These are phyloP conservation scores for Picea glauca DNA, from an alignment of 75 land plant species.

Conservation along the genomic window DNA sequence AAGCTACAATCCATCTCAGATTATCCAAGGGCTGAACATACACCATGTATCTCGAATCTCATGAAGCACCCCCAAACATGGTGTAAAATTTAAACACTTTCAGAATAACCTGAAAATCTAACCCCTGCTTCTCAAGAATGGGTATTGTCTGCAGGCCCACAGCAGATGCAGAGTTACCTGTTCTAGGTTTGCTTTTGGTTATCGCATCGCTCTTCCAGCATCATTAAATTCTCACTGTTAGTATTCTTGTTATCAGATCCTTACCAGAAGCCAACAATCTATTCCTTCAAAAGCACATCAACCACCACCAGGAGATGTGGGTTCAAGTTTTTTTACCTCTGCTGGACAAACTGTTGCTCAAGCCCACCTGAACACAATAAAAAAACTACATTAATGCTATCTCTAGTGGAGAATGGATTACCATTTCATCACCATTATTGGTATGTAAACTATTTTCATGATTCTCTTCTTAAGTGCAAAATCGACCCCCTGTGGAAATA, in stretches of 20 bases:
- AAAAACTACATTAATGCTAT: background rate
- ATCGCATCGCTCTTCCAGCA: background rate
- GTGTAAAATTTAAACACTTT: too few relatives aligned
- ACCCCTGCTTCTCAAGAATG: conserved; percentile 25
- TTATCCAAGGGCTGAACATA: too few relatives aligned
- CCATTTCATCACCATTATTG: background rate
- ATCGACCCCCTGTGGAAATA: conserved; percentile 17
- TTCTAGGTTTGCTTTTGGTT: background rate
- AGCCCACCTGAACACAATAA: background rate
- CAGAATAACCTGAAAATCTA: too few relatives aligned
- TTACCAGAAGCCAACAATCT: background rate
- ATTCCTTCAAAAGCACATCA: conserved; percentile 42
- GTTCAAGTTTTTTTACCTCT: background rate
- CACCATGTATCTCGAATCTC: too few relatives aligned
- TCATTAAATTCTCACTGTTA: background rate
- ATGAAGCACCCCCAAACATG: too few relatives aligned
- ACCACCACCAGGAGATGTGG: conserved; percentile 43
- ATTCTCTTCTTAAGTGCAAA: conserved; percentile 8
- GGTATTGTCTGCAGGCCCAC: conserved; percentile 31
- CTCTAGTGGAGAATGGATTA: too few relatives aligned
- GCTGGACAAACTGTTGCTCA: background rate
- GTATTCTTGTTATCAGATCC: background rate
- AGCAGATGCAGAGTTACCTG: background rate
- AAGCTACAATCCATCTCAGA: too few relatives aligned
- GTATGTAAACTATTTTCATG: background rate